Conservation (phyloP, 139 green algal genomes). For the Volvox africanus region DNA sequence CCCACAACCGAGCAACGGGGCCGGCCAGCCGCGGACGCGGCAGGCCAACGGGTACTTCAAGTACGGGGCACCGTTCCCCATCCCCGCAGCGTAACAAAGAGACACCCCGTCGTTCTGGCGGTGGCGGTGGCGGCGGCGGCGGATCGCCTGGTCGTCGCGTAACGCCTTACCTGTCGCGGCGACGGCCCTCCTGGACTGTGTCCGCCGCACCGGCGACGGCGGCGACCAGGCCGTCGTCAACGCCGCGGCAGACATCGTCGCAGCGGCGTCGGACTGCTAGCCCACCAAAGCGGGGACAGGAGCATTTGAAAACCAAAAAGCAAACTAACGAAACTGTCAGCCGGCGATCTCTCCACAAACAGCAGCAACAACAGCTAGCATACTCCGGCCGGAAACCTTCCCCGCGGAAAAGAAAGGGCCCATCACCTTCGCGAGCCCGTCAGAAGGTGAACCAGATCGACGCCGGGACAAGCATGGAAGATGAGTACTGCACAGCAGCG, state of each 20-base stretch:
- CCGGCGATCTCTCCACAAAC: neutral
- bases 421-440: neutral
- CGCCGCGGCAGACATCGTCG: neutral
- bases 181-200: neutral
- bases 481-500: neutral
- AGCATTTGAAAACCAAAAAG: neutral
- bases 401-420: neutral
- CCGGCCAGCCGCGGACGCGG: too few relatives aligned
- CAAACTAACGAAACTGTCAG: neutral
- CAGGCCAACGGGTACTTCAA: too few relatives aligned
- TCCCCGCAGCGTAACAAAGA: too few relatives aligned
- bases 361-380: constrained; percentile 26
- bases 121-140: neutral
- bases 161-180: neutral
- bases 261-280: neutral
- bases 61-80: too few relatives aligned
- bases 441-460: neutral
- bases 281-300: neutral
- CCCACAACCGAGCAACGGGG: neutral
- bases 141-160: neutral
- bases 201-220: neutral
- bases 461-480: neutral
- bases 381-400: constrained; percentile 14
- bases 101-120: neutral
- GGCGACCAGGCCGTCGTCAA: neutral